These are phyloP conservation scores for Penicillium concentricum DNA, from an alignment of 2,329 filamentous ascomycete genomes.

Conservation along the genomic window DNA sequence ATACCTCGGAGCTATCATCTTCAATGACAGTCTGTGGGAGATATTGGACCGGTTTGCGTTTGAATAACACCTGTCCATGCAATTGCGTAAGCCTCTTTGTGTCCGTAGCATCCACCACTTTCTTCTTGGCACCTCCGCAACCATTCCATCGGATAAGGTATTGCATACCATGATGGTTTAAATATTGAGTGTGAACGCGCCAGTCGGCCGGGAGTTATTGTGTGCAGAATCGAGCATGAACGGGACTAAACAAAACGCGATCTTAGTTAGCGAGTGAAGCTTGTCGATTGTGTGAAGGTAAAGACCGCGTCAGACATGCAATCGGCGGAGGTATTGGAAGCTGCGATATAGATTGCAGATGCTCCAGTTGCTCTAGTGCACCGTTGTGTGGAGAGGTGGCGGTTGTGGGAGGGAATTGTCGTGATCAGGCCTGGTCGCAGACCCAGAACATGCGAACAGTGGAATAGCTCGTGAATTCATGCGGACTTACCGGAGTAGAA, in stretches of 20 bases:
- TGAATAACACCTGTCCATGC: conserved; percentile 75
- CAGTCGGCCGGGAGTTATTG: conserved; percentile 27
- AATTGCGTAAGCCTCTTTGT: conserved; percentile 20
- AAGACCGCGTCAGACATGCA: conserved; percentile 1
- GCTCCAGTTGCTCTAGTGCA: neutral
- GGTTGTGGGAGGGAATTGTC: neutral
- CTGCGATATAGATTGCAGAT: neutral
- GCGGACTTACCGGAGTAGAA: conserved; percentile 14
- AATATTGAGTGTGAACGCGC: conserved; percentile 18
- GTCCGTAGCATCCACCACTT: neutral
- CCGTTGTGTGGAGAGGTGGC: neutral
- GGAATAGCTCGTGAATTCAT: neutral
- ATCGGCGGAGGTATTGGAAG: neutral
- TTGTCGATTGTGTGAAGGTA: neutral
- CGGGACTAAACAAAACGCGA: conserved; percentile 17
- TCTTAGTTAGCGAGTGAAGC: conserved; percentile 16
- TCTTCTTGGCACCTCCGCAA: neutral
- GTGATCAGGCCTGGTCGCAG: conserved; percentile 8
- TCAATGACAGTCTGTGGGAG: conserved; percentile 69
- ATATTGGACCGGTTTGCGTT: conserved; percentile 90
- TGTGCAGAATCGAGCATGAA: conserved; percentile 17
- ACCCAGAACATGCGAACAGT: conserved; percentile 3
- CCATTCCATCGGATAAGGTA: neutral
- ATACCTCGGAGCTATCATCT: conserved; percentile 80
- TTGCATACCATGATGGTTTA: conserved; percentile 35